Evolutionary conservation across 2,329 filamentous ascomycete species (phyloP).

Genomic region (Tolypocladium pustulatum): DNA sequence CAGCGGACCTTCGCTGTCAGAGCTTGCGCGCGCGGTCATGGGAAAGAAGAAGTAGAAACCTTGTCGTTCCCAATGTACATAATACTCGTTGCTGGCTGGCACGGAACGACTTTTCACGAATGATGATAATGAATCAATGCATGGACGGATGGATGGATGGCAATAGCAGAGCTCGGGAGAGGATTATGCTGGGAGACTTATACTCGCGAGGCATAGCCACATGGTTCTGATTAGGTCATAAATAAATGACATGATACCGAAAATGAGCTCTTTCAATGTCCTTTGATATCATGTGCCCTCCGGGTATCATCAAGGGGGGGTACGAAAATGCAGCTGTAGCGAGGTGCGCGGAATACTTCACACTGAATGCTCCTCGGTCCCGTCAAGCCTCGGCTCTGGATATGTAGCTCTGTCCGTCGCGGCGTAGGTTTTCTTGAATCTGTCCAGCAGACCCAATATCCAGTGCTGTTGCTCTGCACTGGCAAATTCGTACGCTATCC

Average conservation of each 20-base stretch:
- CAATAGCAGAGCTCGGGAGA: background rate
- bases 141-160: background rate
- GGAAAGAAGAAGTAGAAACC: slow-evolving; percentile 14
- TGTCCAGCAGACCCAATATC: slow-evolving; percentile 19
- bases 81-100: slow-evolving; percentile 15
- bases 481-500: slow-evolving; percentile 28
- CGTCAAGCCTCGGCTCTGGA: slow-evolving; percentile 12
- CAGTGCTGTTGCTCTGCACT: slow-evolving; percentile 21
- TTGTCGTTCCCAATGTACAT: slow-evolving; percentile 3
- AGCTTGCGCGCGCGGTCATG: slow-evolving; percentile 30
- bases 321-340: background rate
- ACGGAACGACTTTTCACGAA: slow-evolving; percentile 11
- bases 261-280: too few species aligned
- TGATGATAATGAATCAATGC: background rate
- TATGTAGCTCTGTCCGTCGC: slow-evolving; percentile 18
- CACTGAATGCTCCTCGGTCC: background rate
- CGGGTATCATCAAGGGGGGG: background rate
- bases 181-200: background rate
- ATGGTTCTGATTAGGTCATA: background rate
- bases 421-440: slow-evolving; percentile 21
- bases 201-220: background rate
- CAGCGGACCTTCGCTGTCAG: slow-evolving; percentile 33
- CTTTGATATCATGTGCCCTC: background rate
- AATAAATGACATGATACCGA: background rate
- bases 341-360: background rate